A percentile compares a stretch with the other conserved stretches of the same genome.
phyloP scores from a whole-genome alignment of 2,329 filamentous ascomycete genomes.

The Diaporthe humulicola region DNA sequence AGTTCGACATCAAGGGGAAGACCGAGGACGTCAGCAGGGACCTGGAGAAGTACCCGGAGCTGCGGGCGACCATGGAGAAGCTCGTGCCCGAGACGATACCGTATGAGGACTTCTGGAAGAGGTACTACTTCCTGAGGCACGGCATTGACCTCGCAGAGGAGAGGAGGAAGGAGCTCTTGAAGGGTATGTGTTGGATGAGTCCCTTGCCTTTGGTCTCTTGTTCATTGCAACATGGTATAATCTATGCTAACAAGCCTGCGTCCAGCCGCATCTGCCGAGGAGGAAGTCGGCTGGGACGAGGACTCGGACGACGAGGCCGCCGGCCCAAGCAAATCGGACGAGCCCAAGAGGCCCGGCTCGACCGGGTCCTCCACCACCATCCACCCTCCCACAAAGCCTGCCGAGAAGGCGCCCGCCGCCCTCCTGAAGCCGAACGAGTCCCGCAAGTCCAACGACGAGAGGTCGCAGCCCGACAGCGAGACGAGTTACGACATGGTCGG shows the following conservation, averaged over 20 bases:
- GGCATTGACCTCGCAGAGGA: conserved; percentile 95
- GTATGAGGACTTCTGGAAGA: conserved; percentile 90
- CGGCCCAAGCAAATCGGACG: conserved; percentile 45
- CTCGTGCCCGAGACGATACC: conserved; percentile 93
- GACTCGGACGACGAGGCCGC: conserved; percentile 54
- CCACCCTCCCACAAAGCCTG: conserved; percentile 57
- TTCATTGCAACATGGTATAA: conserved; percentile 29
- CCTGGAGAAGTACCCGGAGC: conserved; percentile 86
- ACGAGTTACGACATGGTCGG: conserved; percentile 96
- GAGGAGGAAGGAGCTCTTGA: conserved; percentile 87
- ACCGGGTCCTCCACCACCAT: conserved; percentile 72
- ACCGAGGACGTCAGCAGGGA: conserved; percentile 87
- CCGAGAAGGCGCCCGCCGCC: conserved; percentile 48
- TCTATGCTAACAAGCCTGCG: conserved; percentile 45
- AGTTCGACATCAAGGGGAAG: conserved; percentile 86
- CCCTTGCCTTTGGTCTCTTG: background rate
- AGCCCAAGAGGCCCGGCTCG: conserved; percentile 58
- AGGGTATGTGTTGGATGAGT: conserved; percentile 73
- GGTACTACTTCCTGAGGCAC: conserved; percentile 95
- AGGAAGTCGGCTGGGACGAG: conserved; percentile 80
- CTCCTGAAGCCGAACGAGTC: conserved; percentile 74
- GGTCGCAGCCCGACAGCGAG: conserved; percentile 92
- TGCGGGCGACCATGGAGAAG: conserved; percentile 92
- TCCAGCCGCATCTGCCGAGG: conserved; percentile 76
- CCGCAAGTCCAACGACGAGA: conserved; percentile 86